These are phyloP conservation scores for Xylaria digitata DNA, from an alignment of 2,329 filamentous ascomycete species.

Conservation along the genomic window DNA sequence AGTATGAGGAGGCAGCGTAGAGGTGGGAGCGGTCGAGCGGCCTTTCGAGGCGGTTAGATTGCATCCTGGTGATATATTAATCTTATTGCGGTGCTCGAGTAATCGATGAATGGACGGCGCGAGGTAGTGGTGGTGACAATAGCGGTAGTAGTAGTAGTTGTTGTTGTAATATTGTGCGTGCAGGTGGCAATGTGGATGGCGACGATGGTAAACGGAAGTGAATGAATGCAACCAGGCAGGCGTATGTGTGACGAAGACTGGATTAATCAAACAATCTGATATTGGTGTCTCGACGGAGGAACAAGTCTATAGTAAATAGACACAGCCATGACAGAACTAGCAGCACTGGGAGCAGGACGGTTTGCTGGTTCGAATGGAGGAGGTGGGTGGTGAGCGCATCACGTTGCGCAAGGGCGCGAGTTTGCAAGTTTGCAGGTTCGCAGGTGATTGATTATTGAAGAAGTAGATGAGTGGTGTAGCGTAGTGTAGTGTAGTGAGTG, in stretches of 20 bases:
- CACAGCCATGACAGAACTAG: conserved; percentile 41
- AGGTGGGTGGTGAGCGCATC: conserved; percentile 22
- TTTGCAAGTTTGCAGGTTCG: neutral
- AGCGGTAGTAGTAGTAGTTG: conserved; percentile 11
- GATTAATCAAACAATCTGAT: conserved; percentile 3
- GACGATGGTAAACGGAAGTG: neutral
- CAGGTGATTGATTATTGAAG: conserved; percentile 15
- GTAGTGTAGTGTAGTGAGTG: neutral
- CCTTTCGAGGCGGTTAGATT: conserved; percentile 49
- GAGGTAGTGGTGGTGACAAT: conserved; percentile 12
- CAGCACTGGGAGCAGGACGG: conserved; percentile 25
- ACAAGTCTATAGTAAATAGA: conserved; percentile 32
- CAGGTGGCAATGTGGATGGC: neutral
- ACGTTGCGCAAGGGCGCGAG: conserved; percentile 19
- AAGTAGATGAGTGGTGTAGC: neutral
- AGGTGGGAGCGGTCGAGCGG: conserved; percentile 47
- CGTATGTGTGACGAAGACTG: neutral
- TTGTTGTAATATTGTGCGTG: neutral
- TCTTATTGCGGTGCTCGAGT: neutral
- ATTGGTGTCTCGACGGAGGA: conserved; percentile 28
- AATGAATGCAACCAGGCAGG: neutral
- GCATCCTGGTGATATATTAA: conserved; percentile 51
- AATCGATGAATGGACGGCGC: conserved; percentile 12
- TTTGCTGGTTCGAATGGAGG: conserved; percentile 11
- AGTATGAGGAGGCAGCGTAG: conserved; percentile 41